Evolutionary conservation across 768 basidiomycete species (phyloP).

Genomic region (Termitomyces eurrhizus): DNA sequence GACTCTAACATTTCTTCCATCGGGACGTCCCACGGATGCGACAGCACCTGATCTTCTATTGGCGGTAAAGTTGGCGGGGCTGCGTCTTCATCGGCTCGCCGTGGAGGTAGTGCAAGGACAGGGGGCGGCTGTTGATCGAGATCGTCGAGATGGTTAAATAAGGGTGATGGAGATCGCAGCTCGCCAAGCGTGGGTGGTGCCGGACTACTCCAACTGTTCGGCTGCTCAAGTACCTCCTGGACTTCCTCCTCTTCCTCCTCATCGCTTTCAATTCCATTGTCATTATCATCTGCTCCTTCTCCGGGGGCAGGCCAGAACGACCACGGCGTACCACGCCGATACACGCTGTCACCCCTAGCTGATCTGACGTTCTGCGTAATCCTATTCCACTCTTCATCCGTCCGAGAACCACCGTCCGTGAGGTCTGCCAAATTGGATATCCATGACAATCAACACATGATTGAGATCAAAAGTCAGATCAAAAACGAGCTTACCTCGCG

Average conservation of each 20-base stretch:
- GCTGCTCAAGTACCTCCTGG: slow-evolving; percentile 4
- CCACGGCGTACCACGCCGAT: not conserved
- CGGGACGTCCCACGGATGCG: slow-evolving; percentile 2
- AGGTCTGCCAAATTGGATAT: not conserved
- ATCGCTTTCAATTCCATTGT: not conserved
- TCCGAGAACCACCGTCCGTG: not conserved
- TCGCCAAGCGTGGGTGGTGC: slow-evolving; percentile 12
- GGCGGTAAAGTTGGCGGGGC: slow-evolving; percentile 14
- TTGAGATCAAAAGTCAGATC: not conserved
- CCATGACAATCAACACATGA: not conserved
- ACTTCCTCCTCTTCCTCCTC: slow-evolving; percentile 8
- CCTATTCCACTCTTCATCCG: slow-evolving; percentile 7
- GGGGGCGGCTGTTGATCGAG: not conserved
- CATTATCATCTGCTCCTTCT: not conserved
- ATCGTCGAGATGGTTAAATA: slow-evolving; percentile 12
- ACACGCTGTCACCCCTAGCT: not conserved
- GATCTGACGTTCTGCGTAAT: not conserved
- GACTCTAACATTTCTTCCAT: slow-evolving; percentile 8
- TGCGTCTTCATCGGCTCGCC: not conserved
- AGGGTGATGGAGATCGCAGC: slow-evolving; percentile 14
- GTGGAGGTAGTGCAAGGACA: not conserved
- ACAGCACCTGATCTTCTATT: slow-evolving; percentile 8
- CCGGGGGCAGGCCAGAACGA: slow-evolving; percentile 3
- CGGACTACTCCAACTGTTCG: slow-evolving; percentile 6
- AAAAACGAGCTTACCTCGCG: slow-evolving; percentile 6